phyloP scores from a whole-genome alignment of 1,284 basidiomycete species.

The Trichosporon ovoides region DNA sequence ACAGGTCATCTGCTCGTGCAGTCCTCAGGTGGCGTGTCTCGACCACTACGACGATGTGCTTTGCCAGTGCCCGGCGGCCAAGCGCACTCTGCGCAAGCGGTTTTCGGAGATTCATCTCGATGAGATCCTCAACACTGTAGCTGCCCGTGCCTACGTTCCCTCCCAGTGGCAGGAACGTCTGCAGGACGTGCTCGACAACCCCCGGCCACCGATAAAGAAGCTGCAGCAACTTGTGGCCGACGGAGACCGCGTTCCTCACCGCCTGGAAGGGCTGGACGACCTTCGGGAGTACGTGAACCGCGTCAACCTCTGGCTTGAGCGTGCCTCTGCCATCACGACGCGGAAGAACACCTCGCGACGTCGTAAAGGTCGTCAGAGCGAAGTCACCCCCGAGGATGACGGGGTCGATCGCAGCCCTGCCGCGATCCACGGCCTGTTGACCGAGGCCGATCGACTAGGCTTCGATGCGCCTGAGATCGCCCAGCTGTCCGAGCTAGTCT shows the following conservation, averaged over 20 bases:
- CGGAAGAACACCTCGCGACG: conserved; percentile 37
- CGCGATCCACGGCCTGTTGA: conserved; percentile 30
- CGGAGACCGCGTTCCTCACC: conserved; percentile 75
- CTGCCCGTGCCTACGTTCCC: conserved; percentile 68
- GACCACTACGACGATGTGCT: conserved; percentile 73
- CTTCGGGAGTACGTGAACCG: conserved; percentile 72
- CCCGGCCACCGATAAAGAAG: conserved; percentile 66
- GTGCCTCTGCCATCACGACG: conserved; percentile 31
- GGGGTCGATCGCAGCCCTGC: conserved; percentile 32
- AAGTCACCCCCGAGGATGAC: conserved; percentile 23
- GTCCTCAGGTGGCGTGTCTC: conserved; percentile 71
- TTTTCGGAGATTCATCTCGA: conserved; percentile 74
- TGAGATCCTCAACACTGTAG: conserved; percentile 62
- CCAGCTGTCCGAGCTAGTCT: conserved; percentile 37
- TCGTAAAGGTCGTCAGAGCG: conserved; percentile 29
- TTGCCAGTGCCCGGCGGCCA: conserved; percentile 62
- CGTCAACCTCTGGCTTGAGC: conserved; percentile 72
- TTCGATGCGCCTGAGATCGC: conserved; percentile 47
- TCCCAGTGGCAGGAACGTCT: conserved; percentile 69
- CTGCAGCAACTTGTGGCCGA: conserved; percentile 74
- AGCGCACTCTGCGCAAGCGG: conserved; percentile 67
- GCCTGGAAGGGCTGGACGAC: conserved; percentile 64
- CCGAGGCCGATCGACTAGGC: conserved; percentile 35
- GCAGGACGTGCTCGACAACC: conserved; percentile 62
- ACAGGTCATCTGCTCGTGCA: conserved; percentile 77